Percentiles rank a stretch among this genome's conserved stretches.
Evolutionary conservation across 2,329 filamentous ascomycete species (phyloP).

Genomic region (Beauveria varroae): DNA sequence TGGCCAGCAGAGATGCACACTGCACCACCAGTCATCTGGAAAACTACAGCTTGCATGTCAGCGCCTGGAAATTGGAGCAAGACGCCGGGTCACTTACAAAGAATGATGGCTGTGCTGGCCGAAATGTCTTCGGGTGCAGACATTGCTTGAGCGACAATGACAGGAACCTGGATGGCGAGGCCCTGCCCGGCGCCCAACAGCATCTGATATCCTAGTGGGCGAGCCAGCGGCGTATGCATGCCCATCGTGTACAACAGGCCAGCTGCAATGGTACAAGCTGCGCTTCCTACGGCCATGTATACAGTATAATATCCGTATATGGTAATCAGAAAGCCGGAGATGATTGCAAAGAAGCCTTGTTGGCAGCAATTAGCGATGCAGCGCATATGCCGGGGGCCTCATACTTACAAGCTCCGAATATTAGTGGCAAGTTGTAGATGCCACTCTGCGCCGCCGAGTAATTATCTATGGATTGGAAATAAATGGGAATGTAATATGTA

Average conservation of each 20-base stretch:
- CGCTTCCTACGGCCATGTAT: not conserved
- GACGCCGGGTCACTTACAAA: not conserved
- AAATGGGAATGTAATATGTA: constrained; percentile 29
- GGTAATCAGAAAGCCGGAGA: not conserved
- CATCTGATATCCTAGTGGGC: constrained; percentile 1
- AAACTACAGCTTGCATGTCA: not conserved
- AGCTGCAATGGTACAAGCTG: not conserved
- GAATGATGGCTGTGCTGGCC: not conserved
- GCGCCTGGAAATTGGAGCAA: not conserved
- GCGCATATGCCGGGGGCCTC: not conserved
- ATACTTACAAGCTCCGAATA: constrained; percentile 13
- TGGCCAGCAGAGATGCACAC: constrained; percentile 1
- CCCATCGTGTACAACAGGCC: constrained; percentile 3
- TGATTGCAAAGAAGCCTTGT: constrained; percentile 1
- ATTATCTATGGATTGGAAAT: constrained; percentile 26
- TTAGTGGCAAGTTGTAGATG: constrained; percentile 30
- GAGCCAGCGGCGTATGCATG: not conserved
- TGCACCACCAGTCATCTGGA: constrained; percentile 1
- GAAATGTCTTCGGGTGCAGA: not conserved
- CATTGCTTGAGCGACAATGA: constrained; percentile 4
- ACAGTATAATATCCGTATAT: not conserved
- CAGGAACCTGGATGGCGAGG: constrained; percentile 1
- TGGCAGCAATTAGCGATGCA: not conserved
- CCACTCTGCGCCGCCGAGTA: constrained; percentile 25
- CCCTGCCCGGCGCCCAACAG: not conserved